Conservation (phyloP, 352 stramenopile species). For the Thalassiosira exigua region DNA sequence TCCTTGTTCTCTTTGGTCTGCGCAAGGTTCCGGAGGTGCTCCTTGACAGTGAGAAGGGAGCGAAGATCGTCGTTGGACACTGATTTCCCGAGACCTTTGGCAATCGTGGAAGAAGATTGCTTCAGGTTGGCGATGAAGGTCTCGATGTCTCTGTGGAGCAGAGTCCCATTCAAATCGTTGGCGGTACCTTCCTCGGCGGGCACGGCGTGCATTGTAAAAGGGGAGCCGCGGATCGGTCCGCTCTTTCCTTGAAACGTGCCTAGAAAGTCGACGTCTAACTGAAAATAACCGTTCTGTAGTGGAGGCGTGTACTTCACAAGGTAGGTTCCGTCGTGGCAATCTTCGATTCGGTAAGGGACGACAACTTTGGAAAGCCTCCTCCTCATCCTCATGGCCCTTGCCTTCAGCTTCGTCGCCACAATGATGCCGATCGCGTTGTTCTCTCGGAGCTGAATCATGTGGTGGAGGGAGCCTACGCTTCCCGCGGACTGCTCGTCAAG, state of each 20-base stretch:
- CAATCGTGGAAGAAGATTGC: conserved; percentile 28
- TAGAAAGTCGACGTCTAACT: conserved; percentile 90
- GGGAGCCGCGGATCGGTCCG: conserved; percentile 92
- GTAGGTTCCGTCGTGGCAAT: conserved; percentile 95
- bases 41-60: conserved; percentile 83
- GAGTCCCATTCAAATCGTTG: conserved; percentile 70
- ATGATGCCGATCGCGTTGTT: conserved; percentile 34
- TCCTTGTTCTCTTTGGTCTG: conserved; percentile 62
- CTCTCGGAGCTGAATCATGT: conserved; percentile 8
- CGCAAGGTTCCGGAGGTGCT: conserved; percentile 79
- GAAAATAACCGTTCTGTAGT: conserved; percentile 87
- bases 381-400: conserved; percentile 36
- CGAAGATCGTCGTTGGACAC: conserved; percentile 78
- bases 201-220: conserved; percentile 82
- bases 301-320: conserved; percentile 90
- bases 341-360: conserved; percentile 54
- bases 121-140: conserved; percentile 47
- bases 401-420: conserved; percentile 48
- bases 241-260: conserved; percentile 93
- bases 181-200: conserved; percentile 59
- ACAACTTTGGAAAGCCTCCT: conserved; percentile 24
- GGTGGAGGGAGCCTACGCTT: conserved; percentile 1
- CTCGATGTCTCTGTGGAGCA: conserved; percentile 38
- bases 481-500: conserved; percentile 21
- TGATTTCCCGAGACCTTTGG: conserved; percentile 48